phyloP scores from a whole-genome alignment of 768 basidiomycete genomes.

The Filobasidium wieringae region DNA sequence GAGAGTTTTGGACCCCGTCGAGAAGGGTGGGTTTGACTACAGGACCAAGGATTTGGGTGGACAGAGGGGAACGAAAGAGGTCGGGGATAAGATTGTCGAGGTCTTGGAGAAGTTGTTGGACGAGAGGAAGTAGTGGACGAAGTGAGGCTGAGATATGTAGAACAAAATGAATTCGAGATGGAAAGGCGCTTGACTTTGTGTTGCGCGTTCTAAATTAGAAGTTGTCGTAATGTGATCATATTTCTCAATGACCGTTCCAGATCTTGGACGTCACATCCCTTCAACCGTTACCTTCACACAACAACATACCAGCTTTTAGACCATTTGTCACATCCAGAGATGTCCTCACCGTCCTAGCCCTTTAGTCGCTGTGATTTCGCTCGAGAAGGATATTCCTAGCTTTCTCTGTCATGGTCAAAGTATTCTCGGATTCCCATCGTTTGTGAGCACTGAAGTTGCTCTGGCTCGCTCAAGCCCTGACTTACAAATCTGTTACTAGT shows the following conservation, averaged over 20 bases:
- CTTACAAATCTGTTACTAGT: constrained; percentile 8
- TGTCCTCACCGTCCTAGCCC: no score
- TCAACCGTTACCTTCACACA: no score
- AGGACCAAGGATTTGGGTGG: constrained; percentile 85
- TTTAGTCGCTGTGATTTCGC: no score
- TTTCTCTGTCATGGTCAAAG: constrained; percentile 9
- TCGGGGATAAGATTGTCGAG: constrained; percentile 74
- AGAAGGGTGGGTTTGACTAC: constrained; percentile 59
- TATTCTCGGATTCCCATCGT: constrained; percentile 14
- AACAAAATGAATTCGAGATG: background rate
- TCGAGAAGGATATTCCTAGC: no score
- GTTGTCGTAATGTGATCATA: no score
- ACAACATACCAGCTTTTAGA: no score
- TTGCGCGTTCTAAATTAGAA: no score
- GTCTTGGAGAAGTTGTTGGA: constrained; percentile 50
- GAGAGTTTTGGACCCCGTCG: constrained; percentile 64
- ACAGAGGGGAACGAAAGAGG: constrained; percentile 55
- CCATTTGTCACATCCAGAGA: no score
- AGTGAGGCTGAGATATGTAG: no score
- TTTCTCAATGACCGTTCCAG: no score
- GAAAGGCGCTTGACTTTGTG: no score
- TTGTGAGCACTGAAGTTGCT: background rate
- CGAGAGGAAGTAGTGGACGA: background rate
- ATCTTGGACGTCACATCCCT: no score
- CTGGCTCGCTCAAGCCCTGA: background rate